Evolutionary conservation across 2,329 filamentous ascomycete species (phyloP), one percentile per base, ranked within the genome.

Genomic region (Diaporthe ilicicola): DNA sequence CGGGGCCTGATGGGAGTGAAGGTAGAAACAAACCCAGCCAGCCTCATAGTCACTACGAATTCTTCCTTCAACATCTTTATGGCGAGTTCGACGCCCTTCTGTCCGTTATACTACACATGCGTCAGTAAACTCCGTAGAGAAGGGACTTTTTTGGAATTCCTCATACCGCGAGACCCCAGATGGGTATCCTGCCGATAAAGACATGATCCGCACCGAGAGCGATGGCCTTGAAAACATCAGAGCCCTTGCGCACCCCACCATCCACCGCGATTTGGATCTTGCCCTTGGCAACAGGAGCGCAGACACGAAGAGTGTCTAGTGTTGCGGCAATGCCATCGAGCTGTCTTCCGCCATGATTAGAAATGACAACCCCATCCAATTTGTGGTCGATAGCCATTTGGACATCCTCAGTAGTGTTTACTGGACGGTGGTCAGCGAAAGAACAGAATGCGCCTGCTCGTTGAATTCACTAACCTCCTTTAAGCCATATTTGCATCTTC

Each of bases 291-390:
- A 84, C 80, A 0, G 86, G 86, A 22, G 83, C 84, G 67, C 83
- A 83, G 69, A 82, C 82, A 22, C 67, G 39, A 3, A 69, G 44
- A 0, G 84, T 82, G 39, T 88, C 78, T 32, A 89, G 81, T 0
- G 84, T 82, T 0, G 87, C 78, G 27, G 84, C 80, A 0, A 81
- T 82, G 80, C 39, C 82, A 71, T 81, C 79, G 10, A 80, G 68
- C 71, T 75, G 78, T 48, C 89, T 77, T 0, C 88, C 88, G 2
- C 87, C 89, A 77, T 90, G 88, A 71, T 90, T 91, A 29, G 82
- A 85, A 9, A 90, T 85, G 1, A 90, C 83, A 69, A 90, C 88
- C 2, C 67, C 67, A n/a, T 69, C 55, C n/a, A 69, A 17, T 19
- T 37, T n/a, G 46, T 69, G 53, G 6, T 29, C 24, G 13, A 85